Evolutionary conservation across 2,329 filamentous ascomycete genomes (phyloP).

Genomic region (Exophiala oligosperma): DNA sequence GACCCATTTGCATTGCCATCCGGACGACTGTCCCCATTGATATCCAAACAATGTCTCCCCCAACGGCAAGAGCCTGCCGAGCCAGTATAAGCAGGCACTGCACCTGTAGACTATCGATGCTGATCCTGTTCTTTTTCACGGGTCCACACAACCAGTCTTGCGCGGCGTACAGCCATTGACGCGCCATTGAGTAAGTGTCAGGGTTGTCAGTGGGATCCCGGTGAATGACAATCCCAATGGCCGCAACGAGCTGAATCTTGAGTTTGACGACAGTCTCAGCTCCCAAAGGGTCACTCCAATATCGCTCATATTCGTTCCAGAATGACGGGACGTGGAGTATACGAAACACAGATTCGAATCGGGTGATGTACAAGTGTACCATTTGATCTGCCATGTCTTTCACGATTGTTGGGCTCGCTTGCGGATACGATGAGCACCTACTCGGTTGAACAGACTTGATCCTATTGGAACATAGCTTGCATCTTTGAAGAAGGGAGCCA

Average conservation of each 20-base stretch:
- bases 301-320: constrained; percentile 33
- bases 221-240: constrained; percentile 31
- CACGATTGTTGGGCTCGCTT: background rate
- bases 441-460: constrained; percentile 28
- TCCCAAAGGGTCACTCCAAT: constrained; percentile 26
- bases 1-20: constrained; percentile 35
- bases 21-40: constrained; percentile 32
- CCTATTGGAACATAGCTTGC: constrained; percentile 30
- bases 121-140: constrained; percentile 33
- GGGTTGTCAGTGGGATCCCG: background rate
- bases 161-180: constrained; percentile 34
- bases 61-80: constrained; percentile 34
- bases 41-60: constrained; percentile 37
- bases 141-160: constrained; percentile 40
- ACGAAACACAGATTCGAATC: constrained; percentile 35
- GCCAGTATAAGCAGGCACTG: constrained; percentile 38
- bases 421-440: constrained; percentile 16
- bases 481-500: constrained; percentile 18
- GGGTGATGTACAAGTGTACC: constrained; percentile 10
- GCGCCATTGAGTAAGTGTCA: background rate
- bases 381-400: constrained; percentile 15
- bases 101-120: constrained; percentile 37
- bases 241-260: constrained; percentile 38
- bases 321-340: constrained; percentile 36
- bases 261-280: constrained; percentile 28